A percentile compares a stretch with the other conserved stretches of the same genome.
Evolutionary conservation across 352 stramenopile species (phyloP).

Genomic region (Thalassiosira pacifica): DNA sequence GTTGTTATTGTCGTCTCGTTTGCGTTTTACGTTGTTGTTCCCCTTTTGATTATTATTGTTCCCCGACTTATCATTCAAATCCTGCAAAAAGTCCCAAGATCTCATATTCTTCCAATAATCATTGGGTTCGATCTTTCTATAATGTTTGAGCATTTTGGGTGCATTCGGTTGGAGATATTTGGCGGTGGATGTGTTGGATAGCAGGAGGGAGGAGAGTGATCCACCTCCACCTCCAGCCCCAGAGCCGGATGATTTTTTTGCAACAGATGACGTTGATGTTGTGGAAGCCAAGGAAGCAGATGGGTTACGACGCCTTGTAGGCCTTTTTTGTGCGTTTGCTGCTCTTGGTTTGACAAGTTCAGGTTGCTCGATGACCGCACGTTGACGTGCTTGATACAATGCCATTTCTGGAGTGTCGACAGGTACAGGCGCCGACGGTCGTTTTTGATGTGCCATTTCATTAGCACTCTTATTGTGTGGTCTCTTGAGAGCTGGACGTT

Average conservation of each 20-base stretch:
- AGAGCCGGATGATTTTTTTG: constrained; percentile 14
- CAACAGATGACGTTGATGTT: constrained; percentile 8
- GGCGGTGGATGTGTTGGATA: constrained; percentile 44
- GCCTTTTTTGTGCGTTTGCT: constrained; percentile 2
- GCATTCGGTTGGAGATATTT: constrained; percentile 54
- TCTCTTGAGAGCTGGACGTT: background rate
- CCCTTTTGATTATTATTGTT: constrained; percentile 28
- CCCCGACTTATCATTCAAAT: constrained; percentile 58
- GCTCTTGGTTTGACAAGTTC: background rate
- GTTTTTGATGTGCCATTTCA: background rate
- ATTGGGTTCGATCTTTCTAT: constrained; percentile 55
- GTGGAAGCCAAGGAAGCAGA: background rate
- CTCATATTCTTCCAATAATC: constrained; percentile 83
- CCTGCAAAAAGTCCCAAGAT: constrained; percentile 78
- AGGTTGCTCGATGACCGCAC: background rate
- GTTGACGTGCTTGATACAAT: constrained; percentile 36
- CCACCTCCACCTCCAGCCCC: background rate
- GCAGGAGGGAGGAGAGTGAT: constrained; percentile 46
- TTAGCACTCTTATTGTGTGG: too few relatives aligned
- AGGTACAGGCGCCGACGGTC: background rate
- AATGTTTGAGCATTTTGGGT: constrained; percentile 58
- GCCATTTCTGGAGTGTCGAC: constrained; percentile 27
- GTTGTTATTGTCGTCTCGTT: constrained; percentile 2
- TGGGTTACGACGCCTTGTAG: background rate
- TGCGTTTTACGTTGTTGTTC: constrained; percentile 1